Evolutionary conservation across 805 yeast genomes (phyloP), one percentile per base, ranked within the genome.

Genomic region (Metschnikowia cerradonensis): DNA sequence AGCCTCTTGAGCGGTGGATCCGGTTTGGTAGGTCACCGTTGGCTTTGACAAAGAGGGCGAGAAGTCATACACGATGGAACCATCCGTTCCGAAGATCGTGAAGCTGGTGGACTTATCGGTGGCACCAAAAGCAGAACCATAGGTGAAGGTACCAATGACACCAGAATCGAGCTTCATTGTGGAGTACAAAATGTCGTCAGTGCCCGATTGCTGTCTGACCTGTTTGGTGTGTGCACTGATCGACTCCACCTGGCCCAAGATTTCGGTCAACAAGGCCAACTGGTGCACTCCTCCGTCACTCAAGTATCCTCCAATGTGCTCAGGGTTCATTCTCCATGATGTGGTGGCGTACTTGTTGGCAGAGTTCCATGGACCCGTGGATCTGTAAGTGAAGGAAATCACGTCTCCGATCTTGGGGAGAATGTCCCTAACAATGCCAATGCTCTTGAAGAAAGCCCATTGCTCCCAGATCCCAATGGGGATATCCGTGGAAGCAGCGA

Each of bases 211-310:
- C 61, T 83, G 73, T 64, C 90, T 80, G 45, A 88, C 77, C 70
- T 90, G 97, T 53, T 75, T 81, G 13, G 97, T 85, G 57, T 79
- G 78, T 8, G 90, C 97, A 49, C 88, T 79, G 36, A 91, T 82
- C 6, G 83, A 67, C 45, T 78, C 81, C 14, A 90, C 84, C 22
- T 76, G 74, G 48, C 98, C 97, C 49, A 92, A 74, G 17, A 90
- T 82, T 52, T 82, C 89, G 7, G 96, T 90, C 56, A 91, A 77
- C 36, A 90, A 72, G 2, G 96, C 96, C 66, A 91, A 73, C 68
- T 91, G 97, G 70, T 92, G 98, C 22, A 92, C 98, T 65, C 97
- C 98, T 62, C 97, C 97, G 63, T 92, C 98, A 52, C 92, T 84
- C 60, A 92, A 74, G 69, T 76, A 91, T 0, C 97, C 97, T 49